phyloP scores from a whole-genome alignment of 2,329 filamentous ascomycete genomes.

The Penicillium hesseltinei region DNA sequence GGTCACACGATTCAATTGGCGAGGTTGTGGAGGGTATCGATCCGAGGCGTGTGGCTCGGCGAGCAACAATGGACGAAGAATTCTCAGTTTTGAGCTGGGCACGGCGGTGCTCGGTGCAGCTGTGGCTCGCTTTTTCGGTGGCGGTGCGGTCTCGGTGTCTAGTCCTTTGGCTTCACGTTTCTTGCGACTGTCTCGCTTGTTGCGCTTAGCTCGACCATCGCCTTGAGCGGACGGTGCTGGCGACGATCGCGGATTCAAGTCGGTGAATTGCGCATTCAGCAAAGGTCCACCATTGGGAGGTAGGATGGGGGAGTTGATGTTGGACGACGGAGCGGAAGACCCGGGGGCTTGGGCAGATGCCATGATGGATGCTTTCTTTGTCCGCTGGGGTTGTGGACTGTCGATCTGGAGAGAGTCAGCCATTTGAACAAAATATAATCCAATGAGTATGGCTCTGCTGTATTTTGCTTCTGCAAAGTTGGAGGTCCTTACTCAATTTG shows the following conservation, averaged over 20 bases:
- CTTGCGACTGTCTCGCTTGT: constrained; percentile 46
- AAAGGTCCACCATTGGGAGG: constrained; percentile 30
- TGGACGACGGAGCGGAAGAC: constrained; percentile 37
- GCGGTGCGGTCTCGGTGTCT: constrained; percentile 35
- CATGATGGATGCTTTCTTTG: constrained; percentile 21
- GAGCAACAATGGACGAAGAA: constrained; percentile 41
- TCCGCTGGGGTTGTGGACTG: background rate
- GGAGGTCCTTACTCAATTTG: background rate
- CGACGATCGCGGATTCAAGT: constrained; percentile 34
- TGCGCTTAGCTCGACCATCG: constrained; percentile 39
- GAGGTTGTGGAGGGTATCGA: constrained; percentile 38
- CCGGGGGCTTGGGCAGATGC: constrained; percentile 33
- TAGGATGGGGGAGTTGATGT: constrained; percentile 37
- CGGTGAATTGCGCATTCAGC: constrained; percentile 29
- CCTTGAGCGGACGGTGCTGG: constrained; percentile 35
- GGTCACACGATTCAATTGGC: constrained; percentile 40
- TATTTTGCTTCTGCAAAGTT: background rate
- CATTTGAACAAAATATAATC: background rate
- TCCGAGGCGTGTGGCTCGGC: constrained; percentile 42
- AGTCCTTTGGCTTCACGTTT: constrained; percentile 45
- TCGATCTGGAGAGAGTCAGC: background rate
- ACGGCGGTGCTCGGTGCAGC: constrained; percentile 33
- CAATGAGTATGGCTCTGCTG: background rate
- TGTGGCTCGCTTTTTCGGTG: constrained; percentile 37
- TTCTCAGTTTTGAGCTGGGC: constrained; percentile 39